Evolutionary conservation across 2,329 filamentous ascomycete species (phyloP).

Genomic region (Apiospora saccharicola): DNA sequence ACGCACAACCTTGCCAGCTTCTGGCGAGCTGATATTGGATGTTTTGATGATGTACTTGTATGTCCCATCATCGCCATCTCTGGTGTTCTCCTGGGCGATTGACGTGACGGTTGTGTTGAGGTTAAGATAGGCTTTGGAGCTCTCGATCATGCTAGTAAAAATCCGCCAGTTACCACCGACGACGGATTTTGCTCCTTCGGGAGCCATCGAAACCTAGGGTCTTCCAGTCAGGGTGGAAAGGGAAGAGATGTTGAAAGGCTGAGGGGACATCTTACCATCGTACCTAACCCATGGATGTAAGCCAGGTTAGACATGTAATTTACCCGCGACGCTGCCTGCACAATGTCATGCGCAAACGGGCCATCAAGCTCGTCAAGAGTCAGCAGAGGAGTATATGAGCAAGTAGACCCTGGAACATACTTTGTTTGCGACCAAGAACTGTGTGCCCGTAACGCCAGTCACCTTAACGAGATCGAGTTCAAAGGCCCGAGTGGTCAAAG

Average conservation of each 20-base stretch:
- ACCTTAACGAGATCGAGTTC: slow-evolving; percentile 71
- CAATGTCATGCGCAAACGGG: slow-evolving; percentile 78
- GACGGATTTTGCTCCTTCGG: slow-evolving; percentile 81
- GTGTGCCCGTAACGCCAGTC: slow-evolving; percentile 75
- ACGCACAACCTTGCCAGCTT: slow-evolving; percentile 40
- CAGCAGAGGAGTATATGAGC: background rate
- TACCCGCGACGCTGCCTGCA: slow-evolving; percentile 90
- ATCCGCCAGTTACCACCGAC: slow-evolving; percentile 93
- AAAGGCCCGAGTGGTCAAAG: slow-evolving; percentile 72
- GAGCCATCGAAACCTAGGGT: slow-evolving; percentile 78
- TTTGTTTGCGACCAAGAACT: slow-evolving; percentile 73
- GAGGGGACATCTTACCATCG: slow-evolving; percentile 64
- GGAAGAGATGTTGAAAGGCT: too few relatives aligned
- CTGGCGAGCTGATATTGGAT: slow-evolving; percentile 34
- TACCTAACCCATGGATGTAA: slow-evolving; percentile 87
- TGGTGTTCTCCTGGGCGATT: slow-evolving; percentile 60
- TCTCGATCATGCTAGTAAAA: slow-evolving; percentile 80
- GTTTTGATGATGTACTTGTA: slow-evolving; percentile 58
- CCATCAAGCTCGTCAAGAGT: slow-evolving; percentile 58
- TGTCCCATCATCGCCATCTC: slow-evolving; percentile 45
- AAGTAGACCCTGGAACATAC: slow-evolving; percentile 41
- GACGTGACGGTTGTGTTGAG: slow-evolving; percentile 73
- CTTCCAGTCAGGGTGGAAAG: background rate
- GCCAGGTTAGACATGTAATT: slow-evolving; percentile 92
- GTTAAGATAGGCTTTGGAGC: slow-evolving; percentile 65